Conservation (phyloP, 2,329 filamentous ascomycete species). For the Colletotrichum sp. region DNA sequence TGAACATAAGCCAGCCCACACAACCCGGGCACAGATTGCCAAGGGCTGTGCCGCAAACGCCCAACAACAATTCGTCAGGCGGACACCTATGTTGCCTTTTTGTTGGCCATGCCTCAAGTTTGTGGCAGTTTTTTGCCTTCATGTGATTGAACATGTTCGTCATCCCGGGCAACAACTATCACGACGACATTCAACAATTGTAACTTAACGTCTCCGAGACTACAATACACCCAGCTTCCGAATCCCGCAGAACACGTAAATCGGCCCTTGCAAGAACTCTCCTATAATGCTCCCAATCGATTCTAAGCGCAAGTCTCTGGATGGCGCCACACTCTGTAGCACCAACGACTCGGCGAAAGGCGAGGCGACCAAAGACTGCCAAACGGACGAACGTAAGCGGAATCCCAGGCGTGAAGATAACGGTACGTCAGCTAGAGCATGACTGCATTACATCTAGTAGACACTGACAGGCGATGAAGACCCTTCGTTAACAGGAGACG, state of each 20-base stretch:
- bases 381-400: not conserved
- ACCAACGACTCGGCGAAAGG: not conserved
- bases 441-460: not conserved
- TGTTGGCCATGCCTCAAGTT: not conserved
- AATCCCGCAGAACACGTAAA: not conserved
- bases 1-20: not conserved
- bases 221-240: not conserved
- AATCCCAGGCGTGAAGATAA: not conserved
- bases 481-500: not conserved
- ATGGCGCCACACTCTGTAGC: not conserved
- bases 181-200: not conserved
- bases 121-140: not conserved
- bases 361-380: not conserved
- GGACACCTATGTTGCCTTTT: not conserved
- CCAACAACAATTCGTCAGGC: not conserved
- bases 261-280: not conserved
- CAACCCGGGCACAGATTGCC: not conserved
- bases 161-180: not conserved
- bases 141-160: not conserved
- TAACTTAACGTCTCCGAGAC: not conserved
- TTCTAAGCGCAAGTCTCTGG: not conserved
- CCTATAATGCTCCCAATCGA: not conserved
- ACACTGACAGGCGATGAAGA: not conserved
- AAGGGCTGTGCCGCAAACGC: not conserved
- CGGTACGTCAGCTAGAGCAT: not conserved